Conservation (phyloP, 2,329 filamentous ascomycete genomes). For the Neofusicoccum ribis region DNA sequence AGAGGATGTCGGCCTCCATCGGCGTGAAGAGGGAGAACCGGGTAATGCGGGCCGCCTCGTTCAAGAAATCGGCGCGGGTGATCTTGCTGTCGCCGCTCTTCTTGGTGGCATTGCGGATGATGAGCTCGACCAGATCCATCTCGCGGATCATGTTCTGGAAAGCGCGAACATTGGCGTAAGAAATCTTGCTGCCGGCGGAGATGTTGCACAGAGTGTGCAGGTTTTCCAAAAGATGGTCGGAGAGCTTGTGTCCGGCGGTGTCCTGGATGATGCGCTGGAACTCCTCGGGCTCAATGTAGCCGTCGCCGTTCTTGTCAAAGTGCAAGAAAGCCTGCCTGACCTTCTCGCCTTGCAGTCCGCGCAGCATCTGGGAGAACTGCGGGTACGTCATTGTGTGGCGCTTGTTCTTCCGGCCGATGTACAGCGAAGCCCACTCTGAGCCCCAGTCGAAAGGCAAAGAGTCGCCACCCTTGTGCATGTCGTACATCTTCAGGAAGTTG, state of each 20-base stretch:
- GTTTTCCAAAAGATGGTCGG: constrained; percentile 90
- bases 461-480: constrained; percentile 80
- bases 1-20: constrained; percentile 98
- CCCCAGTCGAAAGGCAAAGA: constrained; percentile 96
- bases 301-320: constrained; percentile 88
- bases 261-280: constrained; percentile 96
- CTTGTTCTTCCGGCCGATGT: constrained; percentile 84
- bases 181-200: constrained; percentile 86
- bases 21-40: constrained; percentile 96
- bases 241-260: constrained; percentile 93
- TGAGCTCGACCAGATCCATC: constrained; percentile 95
- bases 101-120: constrained; percentile 80
- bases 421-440: constrained; percentile 92
- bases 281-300: constrained; percentile 92
- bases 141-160: constrained; percentile 98
- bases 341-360: constrained; percentile 91
- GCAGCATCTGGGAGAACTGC: constrained; percentile 97
- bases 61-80: constrained; percentile 88
- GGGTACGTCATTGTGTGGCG: constrained; percentile 91
- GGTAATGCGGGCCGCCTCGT: constrained; percentile 87
- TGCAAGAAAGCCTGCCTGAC: constrained; percentile 92
- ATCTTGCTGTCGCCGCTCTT: constrained; percentile 91
- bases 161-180: constrained; percentile 93
- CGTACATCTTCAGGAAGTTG: constrained; percentile 80
- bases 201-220: constrained; percentile 94